A percentile compares a stretch with the other conserved stretches of the same genome.
Conservation (phyloP, 1,284 basidiomycete genomes). For the Testicularia cyperi region DNA sequence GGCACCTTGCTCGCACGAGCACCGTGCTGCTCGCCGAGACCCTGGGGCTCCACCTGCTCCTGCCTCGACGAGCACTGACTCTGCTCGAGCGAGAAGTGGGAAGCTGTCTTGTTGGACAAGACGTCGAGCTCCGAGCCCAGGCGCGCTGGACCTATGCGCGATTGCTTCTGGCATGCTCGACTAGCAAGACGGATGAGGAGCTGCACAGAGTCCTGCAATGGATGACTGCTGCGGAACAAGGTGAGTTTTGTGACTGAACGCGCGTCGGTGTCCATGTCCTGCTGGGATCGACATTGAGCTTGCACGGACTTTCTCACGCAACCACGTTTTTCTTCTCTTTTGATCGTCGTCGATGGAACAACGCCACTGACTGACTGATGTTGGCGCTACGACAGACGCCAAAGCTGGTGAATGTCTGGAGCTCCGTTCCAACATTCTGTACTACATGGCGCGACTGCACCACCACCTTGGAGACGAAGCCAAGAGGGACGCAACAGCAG, state of each 20-base stretch:
- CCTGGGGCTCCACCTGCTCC: conserved; percentile 17
- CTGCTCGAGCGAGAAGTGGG: conserved; percentile 22
- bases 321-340: background rate
- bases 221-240: conserved; percentile 18
- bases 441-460: conserved; percentile 28
- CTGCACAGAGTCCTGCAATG: conserved; percentile 10
- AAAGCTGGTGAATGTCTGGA: conserved; percentile 14
- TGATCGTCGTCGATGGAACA: background rate
- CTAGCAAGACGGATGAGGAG: conserved; percentile 6
- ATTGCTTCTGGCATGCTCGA: conserved; percentile 18
- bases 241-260: conserved; percentile 13
- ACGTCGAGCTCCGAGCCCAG: conserved; percentile 2
- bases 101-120: conserved; percentile 13
- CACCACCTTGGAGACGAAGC: conserved; percentile 18
- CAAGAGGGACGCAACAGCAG: background rate
- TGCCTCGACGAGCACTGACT: conserved; percentile 18
- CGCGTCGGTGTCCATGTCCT: background rate
- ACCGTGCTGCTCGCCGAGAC: conserved; percentile 23
- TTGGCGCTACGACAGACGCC: conserved; percentile 8
- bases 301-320: too few species aligned
- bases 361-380: background rate
- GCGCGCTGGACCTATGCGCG: conserved; percentile 25
- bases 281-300: too few species aligned
- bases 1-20: conserved; percentile 10
- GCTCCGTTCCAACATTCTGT: conserved; percentile 33